These are phyloP conservation scores for Cercophora scortea DNA, from an alignment of 495 filamentous ascomycete genomes.

Conservation along the genomic window DNA sequence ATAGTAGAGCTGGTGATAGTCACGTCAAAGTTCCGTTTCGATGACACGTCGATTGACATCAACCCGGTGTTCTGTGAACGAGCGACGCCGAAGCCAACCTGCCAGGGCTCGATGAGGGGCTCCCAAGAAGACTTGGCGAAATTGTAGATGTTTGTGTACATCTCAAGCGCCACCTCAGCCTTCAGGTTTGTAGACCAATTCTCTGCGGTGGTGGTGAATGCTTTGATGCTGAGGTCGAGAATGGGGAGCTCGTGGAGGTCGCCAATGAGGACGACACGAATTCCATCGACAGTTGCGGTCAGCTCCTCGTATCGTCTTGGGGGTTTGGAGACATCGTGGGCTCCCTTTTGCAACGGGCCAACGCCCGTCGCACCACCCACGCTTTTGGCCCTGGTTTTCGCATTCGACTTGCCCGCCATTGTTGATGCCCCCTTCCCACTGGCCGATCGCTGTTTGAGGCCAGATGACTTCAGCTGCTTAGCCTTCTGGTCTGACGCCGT, in stretches of 20 bases:
- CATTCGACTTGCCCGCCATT: conserved; percentile 29
- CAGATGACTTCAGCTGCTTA: conserved; percentile 52
- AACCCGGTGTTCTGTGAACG: conserved; percentile 67
- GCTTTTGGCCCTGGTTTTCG: conserved; percentile 15
- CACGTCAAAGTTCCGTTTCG: conserved; percentile 81
- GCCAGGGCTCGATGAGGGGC: conserved; percentile 93
- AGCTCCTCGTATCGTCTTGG: conserved; percentile 63
- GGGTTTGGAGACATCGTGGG: conserved; percentile 27
- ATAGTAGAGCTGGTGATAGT: conserved; percentile 92
- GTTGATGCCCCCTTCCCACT: conserved; percentile 60
- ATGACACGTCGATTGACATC: conserved; percentile 76
- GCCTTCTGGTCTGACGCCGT: conserved; percentile 48
- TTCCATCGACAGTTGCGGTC: conserved; percentile 74
- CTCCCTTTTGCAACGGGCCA: conserved; percentile 4
- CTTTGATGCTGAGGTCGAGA: conserved; percentile 87
- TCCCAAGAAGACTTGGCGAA: conserved; percentile 99
- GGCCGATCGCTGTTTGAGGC: conserved; percentile 53
- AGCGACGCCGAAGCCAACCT: conserved; percentile 82
- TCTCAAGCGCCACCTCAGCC: conserved; percentile 82
- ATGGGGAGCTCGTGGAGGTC: conserved; percentile 92
- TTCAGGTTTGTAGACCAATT: conserved; percentile 88
- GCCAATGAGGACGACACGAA: conserved; percentile 88
- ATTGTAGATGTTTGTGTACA: conserved; percentile 94
- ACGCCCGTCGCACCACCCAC: background rate
- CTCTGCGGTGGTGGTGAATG: conserved; percentile 71